These are phyloP conservation scores for Lomentospora prolificans DNA, from an alignment of 2,329 filamentous ascomycete genomes.

Conservation along the genomic window DNA sequence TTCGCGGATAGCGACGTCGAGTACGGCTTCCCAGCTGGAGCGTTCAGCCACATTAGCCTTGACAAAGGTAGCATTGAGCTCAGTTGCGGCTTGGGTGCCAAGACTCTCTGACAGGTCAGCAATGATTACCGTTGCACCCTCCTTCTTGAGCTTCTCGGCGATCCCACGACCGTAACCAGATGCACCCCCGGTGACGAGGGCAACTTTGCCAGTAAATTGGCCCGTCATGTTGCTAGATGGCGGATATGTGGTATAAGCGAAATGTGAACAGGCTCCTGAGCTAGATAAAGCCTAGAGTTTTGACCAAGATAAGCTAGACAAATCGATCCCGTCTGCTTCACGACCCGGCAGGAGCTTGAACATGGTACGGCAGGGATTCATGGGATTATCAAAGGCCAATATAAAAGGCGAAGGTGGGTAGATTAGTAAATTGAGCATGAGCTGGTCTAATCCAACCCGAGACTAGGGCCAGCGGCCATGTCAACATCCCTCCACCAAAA, in stretches of 20 bases:
- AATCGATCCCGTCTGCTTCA: no score
- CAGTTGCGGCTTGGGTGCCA: conserved; percentile 35
- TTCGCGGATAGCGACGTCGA: conserved; percentile 32
- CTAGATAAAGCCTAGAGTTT: no score
- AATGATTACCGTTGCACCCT: conserved; percentile 52
- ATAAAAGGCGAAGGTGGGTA: no score
- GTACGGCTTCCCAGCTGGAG: conserved; percentile 41
- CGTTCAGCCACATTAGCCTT: conserved; percentile 39
- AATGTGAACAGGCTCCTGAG: neutral
- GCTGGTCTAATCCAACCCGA: no score
- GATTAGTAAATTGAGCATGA: no score
- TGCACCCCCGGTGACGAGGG: conserved; percentile 42
- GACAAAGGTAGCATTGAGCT: conserved; percentile 32
- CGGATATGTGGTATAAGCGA: conserved; percentile 13
- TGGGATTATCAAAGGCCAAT: no score
- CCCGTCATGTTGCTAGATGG: conserved; percentile 1
- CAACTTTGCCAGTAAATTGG: conserved; percentile 31
- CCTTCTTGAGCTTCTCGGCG: conserved; percentile 44
- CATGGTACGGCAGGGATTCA: no score
- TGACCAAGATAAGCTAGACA: no score
- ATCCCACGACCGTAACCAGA: conserved; percentile 57
- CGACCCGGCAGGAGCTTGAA: no score
- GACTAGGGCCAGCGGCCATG: no score
- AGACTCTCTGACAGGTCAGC: conserved; percentile 48
- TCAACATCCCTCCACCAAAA: no score